Evolutionary conservation across 805 yeast genomes (phyloP), one percentile per base, ranked within the genome.

Genomic region (Yarrowia yakushimensis): DNA sequence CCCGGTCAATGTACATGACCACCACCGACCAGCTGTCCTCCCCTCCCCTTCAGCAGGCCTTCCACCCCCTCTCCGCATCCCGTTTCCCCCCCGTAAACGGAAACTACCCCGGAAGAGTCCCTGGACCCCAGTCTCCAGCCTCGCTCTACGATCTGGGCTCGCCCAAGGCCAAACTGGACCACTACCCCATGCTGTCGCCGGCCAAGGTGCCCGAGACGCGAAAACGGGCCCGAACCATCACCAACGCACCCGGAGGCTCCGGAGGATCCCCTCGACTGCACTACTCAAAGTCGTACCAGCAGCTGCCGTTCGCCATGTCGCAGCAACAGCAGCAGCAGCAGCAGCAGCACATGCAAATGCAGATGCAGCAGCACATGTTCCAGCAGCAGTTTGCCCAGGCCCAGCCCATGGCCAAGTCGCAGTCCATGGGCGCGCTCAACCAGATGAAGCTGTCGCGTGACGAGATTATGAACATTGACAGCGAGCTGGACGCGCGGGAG

Each of bases 331-430:
- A 33, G 22, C 59, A 50, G 22, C 42, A 33, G 22, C 59, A 50
- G 30, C 30, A 55, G 30, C 34, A 18, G 15, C 22, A 17, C 20
- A 12, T 34, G 25, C 18, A 22, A 15, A n/a, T n/a, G 43, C 43
- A 39, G 17, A 20, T 15, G 36, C 46, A 34, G 23, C 60, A 52
- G 28, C 62, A 30, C 28, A 28, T 43, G 50, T 27, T 27, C 50
- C 37, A 68, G 66, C 41, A 22, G 22, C 31, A 17, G 30, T 54
- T 37, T 23, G 39, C 39, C 17, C 60, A 36, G 27, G n/a, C 45
- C 2, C 61, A 55, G 48, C 48, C 61, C 48, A 39, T 55, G 61
- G 37, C 37, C 30, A 55, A 55, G 39, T 55, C 61, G n/a, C 61
- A 39, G 30, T 39, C 48, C 20, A 55, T 55, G 61, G 61, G 61